Conservation (phyloP, 208 protist species). For the Naegleria lovaniensis region DNA sequence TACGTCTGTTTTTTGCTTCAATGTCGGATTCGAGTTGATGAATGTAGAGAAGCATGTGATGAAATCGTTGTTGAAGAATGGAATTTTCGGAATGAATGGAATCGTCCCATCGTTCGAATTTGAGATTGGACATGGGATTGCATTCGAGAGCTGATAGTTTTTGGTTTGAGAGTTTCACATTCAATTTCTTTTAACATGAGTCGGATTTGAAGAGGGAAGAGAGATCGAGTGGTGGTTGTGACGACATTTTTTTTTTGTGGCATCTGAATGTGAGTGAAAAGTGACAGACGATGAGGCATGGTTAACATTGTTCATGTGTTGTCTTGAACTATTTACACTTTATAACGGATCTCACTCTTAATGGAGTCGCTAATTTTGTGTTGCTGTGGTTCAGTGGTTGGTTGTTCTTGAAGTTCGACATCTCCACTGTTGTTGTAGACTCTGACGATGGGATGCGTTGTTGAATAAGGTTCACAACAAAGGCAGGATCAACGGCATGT, state of each 20-base stretch:
- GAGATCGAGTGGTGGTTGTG: background rate
- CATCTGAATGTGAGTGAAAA: background rate
- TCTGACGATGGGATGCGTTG: background rate
- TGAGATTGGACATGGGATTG: background rate
- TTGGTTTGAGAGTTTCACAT: slow-evolving; percentile 2
- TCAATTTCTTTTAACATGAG: background rate
- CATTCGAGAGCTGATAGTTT: background rate
- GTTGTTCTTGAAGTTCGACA: too few species aligned
- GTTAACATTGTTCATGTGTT: too few species aligned
- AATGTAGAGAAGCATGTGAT: background rate
- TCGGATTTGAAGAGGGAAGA: background rate
- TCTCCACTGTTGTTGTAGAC: too few species aligned
- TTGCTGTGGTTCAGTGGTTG: too few species aligned
- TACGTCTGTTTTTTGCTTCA: background rate
- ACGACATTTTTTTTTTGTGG: background rate
- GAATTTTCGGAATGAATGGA: background rate
- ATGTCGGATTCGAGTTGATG: background rate
- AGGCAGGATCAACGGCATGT: background rate
- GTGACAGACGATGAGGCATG: too few species aligned
- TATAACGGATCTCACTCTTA: too few species aligned
- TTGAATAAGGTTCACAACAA: background rate
- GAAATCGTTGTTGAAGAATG: background rate
- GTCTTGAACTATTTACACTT: too few species aligned
- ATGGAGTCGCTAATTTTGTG: too few species aligned
- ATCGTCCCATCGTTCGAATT: background rate